Conservation (phyloP, 257 asterid genomes). For the Sherardia arvensis region DNA sequence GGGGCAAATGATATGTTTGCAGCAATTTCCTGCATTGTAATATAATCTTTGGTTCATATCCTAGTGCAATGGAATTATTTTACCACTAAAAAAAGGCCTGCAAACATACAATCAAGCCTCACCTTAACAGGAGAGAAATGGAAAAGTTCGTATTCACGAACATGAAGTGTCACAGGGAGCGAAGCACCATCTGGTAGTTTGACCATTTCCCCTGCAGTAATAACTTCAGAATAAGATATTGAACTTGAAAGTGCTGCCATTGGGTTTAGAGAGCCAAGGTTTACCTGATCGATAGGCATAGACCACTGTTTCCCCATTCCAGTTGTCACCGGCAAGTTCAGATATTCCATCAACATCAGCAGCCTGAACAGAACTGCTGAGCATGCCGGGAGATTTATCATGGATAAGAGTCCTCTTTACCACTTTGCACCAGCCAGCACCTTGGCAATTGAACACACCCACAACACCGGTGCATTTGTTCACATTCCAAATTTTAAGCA, state of each 20-base stretch:
- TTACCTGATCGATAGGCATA: slow-evolving; percentile 56
- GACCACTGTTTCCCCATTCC: slow-evolving; percentile 68
- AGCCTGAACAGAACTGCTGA: slow-evolving; percentile 63
- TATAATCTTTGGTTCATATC: background rate
- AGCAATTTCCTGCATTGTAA: slow-evolving; percentile 40
- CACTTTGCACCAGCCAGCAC: slow-evolving; percentile 92
- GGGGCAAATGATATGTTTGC: slow-evolving; percentile 52
- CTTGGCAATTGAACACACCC: slow-evolving; percentile 96
- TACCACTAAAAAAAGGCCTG: no score
- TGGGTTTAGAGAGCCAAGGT: background rate
- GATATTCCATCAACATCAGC: slow-evolving; percentile 54
- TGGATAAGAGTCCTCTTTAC: slow-evolving; percentile 80
- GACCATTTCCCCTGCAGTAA: slow-evolving; percentile 35
- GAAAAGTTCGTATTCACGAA: slow-evolving; percentile 84
- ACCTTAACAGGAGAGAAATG: slow-evolving; percentile 86
- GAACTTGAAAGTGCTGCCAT: background rate
- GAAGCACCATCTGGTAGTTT: slow-evolving; percentile 69
- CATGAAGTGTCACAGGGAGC: slow-evolving; percentile 68
- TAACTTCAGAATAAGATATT: background rate
- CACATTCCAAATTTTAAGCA: slow-evolving; percentile 87
- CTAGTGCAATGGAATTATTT: background rate
- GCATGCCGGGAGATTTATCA: slow-evolving; percentile 81
- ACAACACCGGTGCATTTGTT: slow-evolving; percentile 77
- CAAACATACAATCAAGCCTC: slow-evolving; percentile 11
- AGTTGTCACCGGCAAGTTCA: slow-evolving; percentile 63